Percentiles rank a stretch among this genome's conserved stretches.
phyloP scores from a whole-genome alignment of 495 filamentous ascomycete species.

The Thermothielavioides terrestris region DNA sequence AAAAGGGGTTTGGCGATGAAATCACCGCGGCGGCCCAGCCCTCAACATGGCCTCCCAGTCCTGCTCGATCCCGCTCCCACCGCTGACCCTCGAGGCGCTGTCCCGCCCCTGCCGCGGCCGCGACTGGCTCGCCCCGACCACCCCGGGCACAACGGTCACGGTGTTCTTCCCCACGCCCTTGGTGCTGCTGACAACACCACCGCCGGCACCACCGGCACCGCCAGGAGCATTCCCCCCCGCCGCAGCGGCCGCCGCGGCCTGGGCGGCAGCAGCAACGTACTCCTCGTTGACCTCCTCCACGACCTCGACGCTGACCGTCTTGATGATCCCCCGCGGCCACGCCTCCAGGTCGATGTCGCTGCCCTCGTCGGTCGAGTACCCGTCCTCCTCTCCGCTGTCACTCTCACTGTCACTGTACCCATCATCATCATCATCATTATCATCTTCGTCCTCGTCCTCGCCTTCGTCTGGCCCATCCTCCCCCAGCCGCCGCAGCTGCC shows the following conservation, averaged over 20 bases:
- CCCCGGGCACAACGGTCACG: background rate
- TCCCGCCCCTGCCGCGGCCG: background rate
- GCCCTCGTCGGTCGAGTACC: background rate
- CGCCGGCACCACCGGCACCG: background rate
- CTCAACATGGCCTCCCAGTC: conserved; percentile 23
- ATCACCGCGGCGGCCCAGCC: conserved; percentile 14
- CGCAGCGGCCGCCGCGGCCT: background rate
- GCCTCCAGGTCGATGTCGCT: conserved; percentile 18
- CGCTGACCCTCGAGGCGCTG: conserved; percentile 5
- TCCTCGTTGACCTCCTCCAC: conserved; percentile 27
- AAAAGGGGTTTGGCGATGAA: no score
- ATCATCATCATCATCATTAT: background rate
- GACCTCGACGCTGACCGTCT: conserved; percentile 34
- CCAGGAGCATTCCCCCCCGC: background rate
- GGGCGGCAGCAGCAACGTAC: conserved; percentile 1
- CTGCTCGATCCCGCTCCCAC: conserved; percentile 17
- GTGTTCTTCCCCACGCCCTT: background rate
- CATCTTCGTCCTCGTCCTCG: background rate
- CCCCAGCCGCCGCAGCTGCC: background rate
- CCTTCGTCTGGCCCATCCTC: no score
- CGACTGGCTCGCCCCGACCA: background rate
- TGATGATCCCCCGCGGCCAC: conserved; percentile 32
- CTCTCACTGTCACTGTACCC: background rate
- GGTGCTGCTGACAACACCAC: background rate
- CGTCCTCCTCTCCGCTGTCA: background rate